Base-by-base conservation (phyloP, 2,329 filamentous ascomycete genomes). In the Aureobasidium sp. region DNA sequence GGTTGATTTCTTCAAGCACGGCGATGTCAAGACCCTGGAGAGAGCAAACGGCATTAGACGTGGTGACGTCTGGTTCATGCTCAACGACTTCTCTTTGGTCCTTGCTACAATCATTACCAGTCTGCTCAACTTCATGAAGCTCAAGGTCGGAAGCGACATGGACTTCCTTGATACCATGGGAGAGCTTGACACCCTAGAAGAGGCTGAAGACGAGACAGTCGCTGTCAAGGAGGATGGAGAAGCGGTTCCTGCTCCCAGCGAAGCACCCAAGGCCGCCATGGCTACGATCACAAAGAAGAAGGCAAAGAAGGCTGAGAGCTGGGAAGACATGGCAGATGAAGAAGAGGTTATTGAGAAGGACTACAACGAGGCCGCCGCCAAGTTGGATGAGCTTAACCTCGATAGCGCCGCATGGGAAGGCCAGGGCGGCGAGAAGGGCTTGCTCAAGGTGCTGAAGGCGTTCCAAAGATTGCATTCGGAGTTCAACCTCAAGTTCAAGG, bases 1-100 rank as follows among this genome's bases (percentile, higher is more conserved):
- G 0, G 84, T 87, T 64, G 87, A 92, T 71, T 93, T 91, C 73
- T 91, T 84, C 79, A 88, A 85, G 72, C 86, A 92, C 67, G 88
- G 88, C 3, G 83, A 87, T 68, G 71, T 86, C 25, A 70, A 78
- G 1, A 81, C 84, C 0, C 75, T 92, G 2, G 81, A 83, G 14
- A 75, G 72, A 0, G 87, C 85, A 34, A 92, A 93, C 69, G 79
- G 81, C 2, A 85, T 93, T 69, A 83, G 82, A 48, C 75, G 77
- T 1, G 82, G 83, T 5, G 87, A 91, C 51, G 79, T 90, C 9
- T 92, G 88, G 89, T 91, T 87, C 68, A 70, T 82, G 1, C 77
- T 91, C 2, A 89, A 90, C 64, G 72, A 87, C 68, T 86, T 86
- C 70, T 85, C 82, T 15, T 77, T 84, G 61, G 76, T 87, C 0